These are phyloP conservation scores for Barnettozyma hawaiiensis DNA, from an alignment of 1,139 yeast genomes.

Conservation along the genomic window DNA sequence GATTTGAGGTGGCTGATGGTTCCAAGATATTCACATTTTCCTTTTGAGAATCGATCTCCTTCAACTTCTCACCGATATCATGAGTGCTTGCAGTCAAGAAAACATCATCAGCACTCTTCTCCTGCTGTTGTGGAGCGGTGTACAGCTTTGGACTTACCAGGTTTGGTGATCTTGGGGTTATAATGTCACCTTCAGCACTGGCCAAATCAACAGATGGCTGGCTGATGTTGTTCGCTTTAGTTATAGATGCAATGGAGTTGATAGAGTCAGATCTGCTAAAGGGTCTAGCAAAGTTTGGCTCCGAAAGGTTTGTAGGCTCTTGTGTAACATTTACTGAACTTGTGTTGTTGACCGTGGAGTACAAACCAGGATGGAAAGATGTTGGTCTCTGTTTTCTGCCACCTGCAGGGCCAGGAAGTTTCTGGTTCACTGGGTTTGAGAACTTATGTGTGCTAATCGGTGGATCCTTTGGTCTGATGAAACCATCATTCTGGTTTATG, in stretches of 20 bases:
- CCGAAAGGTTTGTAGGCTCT: background rate
- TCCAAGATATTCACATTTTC: slow-evolving; percentile 1
- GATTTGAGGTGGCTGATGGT: background rate
- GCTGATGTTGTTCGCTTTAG: slow-evolving; percentile 22
- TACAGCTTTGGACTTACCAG: slow-evolving; percentile 7
- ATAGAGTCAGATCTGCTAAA: slow-evolving; percentile 45
- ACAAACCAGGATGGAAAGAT: slow-evolving; percentile 61
- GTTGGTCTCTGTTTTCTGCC: slow-evolving; percentile 70
- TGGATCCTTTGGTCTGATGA: slow-evolving; percentile 23
- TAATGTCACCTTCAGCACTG: slow-evolving; percentile 32
- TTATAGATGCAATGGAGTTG: slow-evolving; percentile 27
- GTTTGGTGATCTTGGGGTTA: slow-evolving; percentile 26
- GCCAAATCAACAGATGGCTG: slow-evolving; percentile 31
- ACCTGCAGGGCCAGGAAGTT: slow-evolving; percentile 26
- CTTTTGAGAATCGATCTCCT: slow-evolving; percentile 6
- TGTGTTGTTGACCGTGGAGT: slow-evolving; percentile 26
- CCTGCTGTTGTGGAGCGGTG: background rate
- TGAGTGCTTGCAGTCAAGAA: background rate
- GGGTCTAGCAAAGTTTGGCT: slow-evolving; percentile 25
- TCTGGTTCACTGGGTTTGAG: slow-evolving; percentile 17
- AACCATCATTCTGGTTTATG: slow-evolving; percentile 7
- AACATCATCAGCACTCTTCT: slow-evolving; percentile 1
- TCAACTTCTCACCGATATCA: slow-evolving; percentile 3
- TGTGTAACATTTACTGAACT: background rate
- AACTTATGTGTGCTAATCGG: slow-evolving; percentile 17